Evolutionary conservation across 192 early-diverging fungal species (phyloP), one percentile per base, ranked within the genome.

Genomic region (Entomortierella chlamydospora): DNA sequence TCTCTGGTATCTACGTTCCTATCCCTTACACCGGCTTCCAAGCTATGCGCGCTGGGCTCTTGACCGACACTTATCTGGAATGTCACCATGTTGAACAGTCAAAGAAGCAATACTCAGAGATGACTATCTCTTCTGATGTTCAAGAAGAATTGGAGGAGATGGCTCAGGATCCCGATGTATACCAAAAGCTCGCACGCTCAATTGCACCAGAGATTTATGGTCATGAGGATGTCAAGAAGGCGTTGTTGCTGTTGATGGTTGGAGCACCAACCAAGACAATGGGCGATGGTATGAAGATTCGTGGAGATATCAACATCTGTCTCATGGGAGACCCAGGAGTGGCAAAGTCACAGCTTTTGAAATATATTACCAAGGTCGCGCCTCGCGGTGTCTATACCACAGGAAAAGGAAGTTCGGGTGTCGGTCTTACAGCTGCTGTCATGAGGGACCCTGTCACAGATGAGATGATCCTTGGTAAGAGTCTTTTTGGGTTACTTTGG

Each of bases 251-350:
- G 67, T 83, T 93, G 72, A 86, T 96, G 53, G 90, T 96, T n/a
- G 95, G 94, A 60, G 91, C 90, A 26, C 85, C 92, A 0, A 87
- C 89, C 33, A 95, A 97, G 85, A 83, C 86, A 61, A 93, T 93
- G 49, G 86, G 87, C n/a, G 96, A 97, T 60, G 95, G 96, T 39
- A 95, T 97, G 95, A 90, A 93, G 64, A 96, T 98, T 71, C 92
- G 98, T 82, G 97, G 98, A 61, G 98, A 99, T 81, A 87, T 99
- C 61, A 99, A 99, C 83, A 80, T 98, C 30, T 98, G 95, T 74
- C 83, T 99, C 73, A 98, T 99, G 95, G 98, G 98, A 82, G 98
- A 99, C 80, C 98, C 98, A 54, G 97, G 97, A 76, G 95, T 97
- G 50, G 96, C 96, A 70, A 99, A 99, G 85, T 97, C 95, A 17